These are phyloP conservation scores for Epichloe glyceriae DNA, from an alignment of 2,329 filamentous ascomycete species.

Conservation along the genomic window DNA sequence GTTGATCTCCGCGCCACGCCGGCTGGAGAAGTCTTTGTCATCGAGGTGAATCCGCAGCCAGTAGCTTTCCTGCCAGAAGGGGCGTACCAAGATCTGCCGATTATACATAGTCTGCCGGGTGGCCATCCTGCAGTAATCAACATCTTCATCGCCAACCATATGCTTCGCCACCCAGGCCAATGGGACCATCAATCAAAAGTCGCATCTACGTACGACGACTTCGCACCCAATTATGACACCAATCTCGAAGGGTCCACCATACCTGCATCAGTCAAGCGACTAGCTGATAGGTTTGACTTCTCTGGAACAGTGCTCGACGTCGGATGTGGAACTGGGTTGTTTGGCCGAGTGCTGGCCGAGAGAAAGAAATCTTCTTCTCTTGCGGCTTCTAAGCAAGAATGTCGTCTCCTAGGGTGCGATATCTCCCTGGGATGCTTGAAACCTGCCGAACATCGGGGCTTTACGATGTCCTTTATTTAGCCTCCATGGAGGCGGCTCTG, in stretches of 20 bases:
- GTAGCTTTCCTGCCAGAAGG: neutral
- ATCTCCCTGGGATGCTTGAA: neutral
- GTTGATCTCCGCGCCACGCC: constrained; percentile 1
- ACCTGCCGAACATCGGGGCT: neutral
- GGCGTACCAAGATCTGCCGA: neutral
- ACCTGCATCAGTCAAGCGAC: neutral
- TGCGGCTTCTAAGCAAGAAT: neutral
- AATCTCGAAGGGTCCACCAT: accelerated
- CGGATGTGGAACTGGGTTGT: neutral
- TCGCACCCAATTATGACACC: neutral
- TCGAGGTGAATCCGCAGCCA: neutral
- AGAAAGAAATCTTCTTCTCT: neutral
- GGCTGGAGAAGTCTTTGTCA: neutral
- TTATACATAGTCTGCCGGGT: neutral
- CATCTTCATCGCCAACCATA: neutral
- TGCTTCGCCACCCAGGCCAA: neutral
- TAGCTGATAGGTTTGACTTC: neutral
- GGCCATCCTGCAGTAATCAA: neutral
- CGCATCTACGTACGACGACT: neutral
- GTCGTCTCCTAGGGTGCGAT: neutral
- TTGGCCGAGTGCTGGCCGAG: neutral
- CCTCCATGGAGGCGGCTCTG: neutral
- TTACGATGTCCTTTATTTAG: neutral
- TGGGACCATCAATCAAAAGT: neutral
- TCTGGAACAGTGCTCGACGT: neutral